phyloP scores from a whole-genome alignment of 2,329 filamentous ascomycete genomes.

The Calonectria ilicicola region DNA sequence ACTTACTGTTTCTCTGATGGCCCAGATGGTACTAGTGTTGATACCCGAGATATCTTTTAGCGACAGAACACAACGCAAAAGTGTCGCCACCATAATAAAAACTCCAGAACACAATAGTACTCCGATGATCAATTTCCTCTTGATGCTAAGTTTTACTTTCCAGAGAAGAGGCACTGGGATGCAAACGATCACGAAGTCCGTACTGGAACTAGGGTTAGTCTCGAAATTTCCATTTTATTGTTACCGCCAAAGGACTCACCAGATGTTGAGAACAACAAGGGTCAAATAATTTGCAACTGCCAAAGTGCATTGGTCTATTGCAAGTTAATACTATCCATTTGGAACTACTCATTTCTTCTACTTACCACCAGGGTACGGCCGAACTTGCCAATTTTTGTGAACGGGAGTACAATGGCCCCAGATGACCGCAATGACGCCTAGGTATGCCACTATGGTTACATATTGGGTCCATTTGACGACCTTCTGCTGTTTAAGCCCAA shows the following conservation, averaged over 20 bases:
- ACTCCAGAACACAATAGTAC: slow-evolving; percentile 56
- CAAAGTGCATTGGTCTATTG: slow-evolving; percentile 48
- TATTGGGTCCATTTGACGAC: slow-evolving; percentile 50
- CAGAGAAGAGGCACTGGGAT: slow-evolving; percentile 56
- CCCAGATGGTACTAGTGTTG: slow-evolving; percentile 56
- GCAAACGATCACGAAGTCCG: slow-evolving; percentile 52
- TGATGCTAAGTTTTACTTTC: slow-evolving; percentile 51
- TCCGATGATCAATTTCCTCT: slow-evolving; percentile 53
- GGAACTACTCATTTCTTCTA: background rate
- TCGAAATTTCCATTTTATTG: no score
- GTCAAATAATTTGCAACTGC: slow-evolving; percentile 52
- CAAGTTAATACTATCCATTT: background rate
- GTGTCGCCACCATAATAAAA: slow-evolving; percentile 56
- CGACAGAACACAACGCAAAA: slow-evolving; percentile 55
- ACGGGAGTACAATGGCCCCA: slow-evolving; percentile 53
- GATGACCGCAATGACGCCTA: slow-evolving; percentile 48
- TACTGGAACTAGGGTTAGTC: slow-evolving; percentile 42
- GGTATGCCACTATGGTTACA: slow-evolving; percentile 46
- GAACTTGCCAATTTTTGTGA: slow-evolving; percentile 54
- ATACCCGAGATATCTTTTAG: slow-evolving; percentile 50
- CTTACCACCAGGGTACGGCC: slow-evolving; percentile 54
- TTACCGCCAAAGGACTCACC: slow-evolving; percentile 37
- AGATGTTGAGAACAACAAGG: slow-evolving; percentile 51
- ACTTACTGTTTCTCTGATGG: slow-evolving; percentile 55
- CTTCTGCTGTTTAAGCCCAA: slow-evolving; percentile 52